phyloP scores from a whole-genome alignment of 768 basidiomycete species.

The Macrolepiota dolichaula region DNA sequence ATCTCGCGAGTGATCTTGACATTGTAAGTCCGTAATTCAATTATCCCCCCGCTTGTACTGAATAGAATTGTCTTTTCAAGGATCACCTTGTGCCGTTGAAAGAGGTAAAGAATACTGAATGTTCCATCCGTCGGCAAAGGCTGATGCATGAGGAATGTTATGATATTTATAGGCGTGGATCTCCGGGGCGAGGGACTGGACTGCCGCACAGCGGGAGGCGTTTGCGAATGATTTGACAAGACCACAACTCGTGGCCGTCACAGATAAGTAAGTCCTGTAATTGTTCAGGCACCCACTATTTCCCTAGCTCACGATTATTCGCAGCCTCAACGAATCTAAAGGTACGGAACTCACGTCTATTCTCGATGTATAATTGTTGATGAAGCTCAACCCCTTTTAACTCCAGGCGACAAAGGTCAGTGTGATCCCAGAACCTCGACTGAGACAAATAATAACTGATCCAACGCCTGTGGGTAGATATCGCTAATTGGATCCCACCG shows the following conservation, averaged over 20 bases:
- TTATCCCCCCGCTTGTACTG: neutral
- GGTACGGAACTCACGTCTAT: slow-evolving; percentile 22
- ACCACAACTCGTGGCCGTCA: slow-evolving; percentile 52
- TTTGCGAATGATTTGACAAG: slow-evolving; percentile 55
- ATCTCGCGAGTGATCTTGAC: slow-evolving; percentile 43
- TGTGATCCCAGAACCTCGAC: neutral
- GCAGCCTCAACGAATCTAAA: slow-evolving; percentile 44
- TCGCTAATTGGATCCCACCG: slow-evolving; percentile 50
- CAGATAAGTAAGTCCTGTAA: slow-evolving; percentile 28
- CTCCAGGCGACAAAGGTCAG: slow-evolving; percentile 39
- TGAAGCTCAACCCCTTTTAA: neutral
- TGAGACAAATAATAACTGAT: neutral
- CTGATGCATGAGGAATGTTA: neutral
- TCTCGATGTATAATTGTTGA: neutral
- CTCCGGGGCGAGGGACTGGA: slow-evolving; percentile 52
- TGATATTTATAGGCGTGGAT: slow-evolving; percentile 42
- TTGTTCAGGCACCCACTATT: neutral
- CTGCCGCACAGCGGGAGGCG: slow-evolving; percentile 42
- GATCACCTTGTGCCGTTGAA: slow-evolving; percentile 56
- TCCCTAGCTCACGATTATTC: neutral
- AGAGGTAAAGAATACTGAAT: slow-evolving; percentile 29
- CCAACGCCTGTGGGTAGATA: slow-evolving; percentile 26
- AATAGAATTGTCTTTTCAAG: slow-evolving; percentile 19
- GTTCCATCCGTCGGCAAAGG: neutral
- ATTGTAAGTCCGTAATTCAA: slow-evolving; percentile 33